Evolutionary conservation across 2,329 filamentous ascomycete species (phyloP).

Genomic region (Monosporascus ibericus): DNA sequence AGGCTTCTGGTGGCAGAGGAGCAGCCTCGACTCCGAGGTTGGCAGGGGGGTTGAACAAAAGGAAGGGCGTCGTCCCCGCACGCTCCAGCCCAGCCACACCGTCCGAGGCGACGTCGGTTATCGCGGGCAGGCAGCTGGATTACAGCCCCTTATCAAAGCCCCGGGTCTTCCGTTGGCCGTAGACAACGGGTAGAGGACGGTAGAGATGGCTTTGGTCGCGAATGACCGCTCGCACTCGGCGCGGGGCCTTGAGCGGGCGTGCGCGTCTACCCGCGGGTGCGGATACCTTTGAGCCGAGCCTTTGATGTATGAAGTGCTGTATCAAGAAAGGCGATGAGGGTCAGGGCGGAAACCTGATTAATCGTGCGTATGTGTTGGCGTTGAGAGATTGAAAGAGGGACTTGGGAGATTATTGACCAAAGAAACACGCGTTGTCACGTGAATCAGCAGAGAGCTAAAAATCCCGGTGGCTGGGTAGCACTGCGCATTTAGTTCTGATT

Average conservation of each 20-base stretch:
- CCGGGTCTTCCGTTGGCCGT: slow-evolving; percentile 15
- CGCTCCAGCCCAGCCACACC: slow-evolving; percentile 13
- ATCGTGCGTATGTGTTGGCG: neutral
- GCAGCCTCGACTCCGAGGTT: slow-evolving; percentile 12
- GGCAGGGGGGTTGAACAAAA: neutral
- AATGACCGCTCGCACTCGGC: slow-evolving; percentile 12
- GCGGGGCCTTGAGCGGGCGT: slow-evolving; percentile 12
- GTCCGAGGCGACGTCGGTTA: slow-evolving; percentile 10
- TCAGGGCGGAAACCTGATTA: neutral
- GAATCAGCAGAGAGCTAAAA: neutral
- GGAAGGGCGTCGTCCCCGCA: slow-evolving; percentile 9
- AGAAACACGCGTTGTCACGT: neutral
- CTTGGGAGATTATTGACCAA: neutral
- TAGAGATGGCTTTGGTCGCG: slow-evolving; percentile 11
- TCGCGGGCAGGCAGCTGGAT: slow-evolving; percentile 9
- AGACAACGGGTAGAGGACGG: slow-evolving; percentile 14
- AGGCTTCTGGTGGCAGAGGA: slow-evolving; percentile 13
- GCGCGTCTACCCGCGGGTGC: slow-evolving; percentile 11
- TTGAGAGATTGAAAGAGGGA: neutral
- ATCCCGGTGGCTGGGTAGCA: neutral
- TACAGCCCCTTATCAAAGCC: slow-evolving; percentile 11
- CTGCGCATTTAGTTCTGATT: too few relatives aligned
- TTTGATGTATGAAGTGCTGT: neutral
- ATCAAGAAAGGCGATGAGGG: neutral
- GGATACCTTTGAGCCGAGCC: slow-evolving; percentile 1